These are phyloP conservation scores for Arthroderma sp. DNA, from an alignment of 2,329 filamentous ascomycete genomes.

Conservation along the genomic window DNA sequence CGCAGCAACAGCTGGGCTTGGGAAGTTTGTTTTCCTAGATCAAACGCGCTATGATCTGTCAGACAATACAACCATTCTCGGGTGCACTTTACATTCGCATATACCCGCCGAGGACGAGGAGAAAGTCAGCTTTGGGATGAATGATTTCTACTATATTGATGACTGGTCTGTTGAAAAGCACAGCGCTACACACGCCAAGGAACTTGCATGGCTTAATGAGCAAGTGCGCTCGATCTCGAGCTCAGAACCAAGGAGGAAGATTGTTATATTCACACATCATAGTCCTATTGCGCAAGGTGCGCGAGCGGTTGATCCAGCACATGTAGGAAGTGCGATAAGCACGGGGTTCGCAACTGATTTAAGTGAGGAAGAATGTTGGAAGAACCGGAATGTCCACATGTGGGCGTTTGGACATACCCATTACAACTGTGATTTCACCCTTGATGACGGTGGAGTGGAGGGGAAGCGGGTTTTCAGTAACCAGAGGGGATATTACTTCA, in stretches of 20 bases:
- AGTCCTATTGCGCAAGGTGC: slow-evolving; percentile 19
- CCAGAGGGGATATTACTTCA: slow-evolving; percentile 19
- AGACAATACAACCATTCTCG: slow-evolving; percentile 27
- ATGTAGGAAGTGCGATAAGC: slow-evolving; percentile 20
- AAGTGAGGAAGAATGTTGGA: slow-evolving; percentile 26
- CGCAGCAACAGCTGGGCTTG: slow-evolving; percentile 8
- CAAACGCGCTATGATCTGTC: slow-evolving; percentile 27
- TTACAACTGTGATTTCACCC: slow-evolving; percentile 30
- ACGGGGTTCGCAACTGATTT: slow-evolving; percentile 34
- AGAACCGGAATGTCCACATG: slow-evolving; percentile 22
- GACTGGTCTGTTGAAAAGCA: slow-evolving; percentile 24
- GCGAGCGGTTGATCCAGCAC: slow-evolving; percentile 19
- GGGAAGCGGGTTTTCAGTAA: slow-evolving; percentile 28
- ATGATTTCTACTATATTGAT: slow-evolving; percentile 40
- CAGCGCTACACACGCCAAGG: slow-evolving; percentile 18
- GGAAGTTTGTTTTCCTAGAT: slow-evolving; percentile 31
- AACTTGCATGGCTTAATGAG: slow-evolving; percentile 28
- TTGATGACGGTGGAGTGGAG: background rate
- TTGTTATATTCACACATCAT: slow-evolving; percentile 29
- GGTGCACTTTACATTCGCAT: slow-evolving; percentile 39
- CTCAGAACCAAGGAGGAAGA: slow-evolving; percentile 21
- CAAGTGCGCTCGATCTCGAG: slow-evolving; percentile 20
- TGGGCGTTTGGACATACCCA: slow-evolving; percentile 41
- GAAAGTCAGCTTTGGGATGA: slow-evolving; percentile 32
- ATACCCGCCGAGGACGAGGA: slow-evolving; percentile 27